Percentiles rank a stretch among this genome's conserved stretches.
phyloP scores from a whole-genome alignment of 441 rosid genomes.

The Pelargonium cotyledonis region DNA sequence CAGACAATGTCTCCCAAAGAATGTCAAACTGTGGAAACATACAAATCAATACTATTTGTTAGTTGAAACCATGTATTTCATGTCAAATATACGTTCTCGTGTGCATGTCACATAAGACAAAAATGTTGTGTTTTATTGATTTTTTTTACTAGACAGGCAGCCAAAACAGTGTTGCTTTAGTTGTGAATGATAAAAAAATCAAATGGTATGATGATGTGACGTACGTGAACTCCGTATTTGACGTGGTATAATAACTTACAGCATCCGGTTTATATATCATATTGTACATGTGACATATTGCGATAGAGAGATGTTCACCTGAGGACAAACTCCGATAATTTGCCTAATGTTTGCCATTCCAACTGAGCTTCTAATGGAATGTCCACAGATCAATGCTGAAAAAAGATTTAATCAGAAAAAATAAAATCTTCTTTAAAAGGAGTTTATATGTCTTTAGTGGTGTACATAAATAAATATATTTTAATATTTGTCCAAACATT shows the following conservation, averaged over 20 bases:
- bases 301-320: constrained; percentile 36
- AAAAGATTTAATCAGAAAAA: background rate
- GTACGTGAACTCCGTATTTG: no score
- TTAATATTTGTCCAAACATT: no score
- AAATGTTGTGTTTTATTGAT: no score
- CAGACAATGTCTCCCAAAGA: constrained; percentile 82
- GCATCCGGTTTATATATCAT: no score
- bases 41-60: background rate
- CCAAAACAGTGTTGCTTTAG: no score
- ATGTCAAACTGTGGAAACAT: constrained; percentile 61
- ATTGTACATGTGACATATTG: background rate
- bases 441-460: no score
- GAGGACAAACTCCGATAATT: constrained; percentile 92
- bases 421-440: no score
- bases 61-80: background rate
- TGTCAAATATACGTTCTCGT: constrained; percentile 12
- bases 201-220: no score
- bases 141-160: no score
- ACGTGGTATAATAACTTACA: no score
- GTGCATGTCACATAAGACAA: background rate
- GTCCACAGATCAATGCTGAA: constrained; percentile 70
- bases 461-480: no score
- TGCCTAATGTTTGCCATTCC: constrained; percentile 79
- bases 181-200: no score
- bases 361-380: constrained; percentile 63